Conservation (phyloP, 441 rosid genomes). For the Euphorbia celastroides region DNA sequence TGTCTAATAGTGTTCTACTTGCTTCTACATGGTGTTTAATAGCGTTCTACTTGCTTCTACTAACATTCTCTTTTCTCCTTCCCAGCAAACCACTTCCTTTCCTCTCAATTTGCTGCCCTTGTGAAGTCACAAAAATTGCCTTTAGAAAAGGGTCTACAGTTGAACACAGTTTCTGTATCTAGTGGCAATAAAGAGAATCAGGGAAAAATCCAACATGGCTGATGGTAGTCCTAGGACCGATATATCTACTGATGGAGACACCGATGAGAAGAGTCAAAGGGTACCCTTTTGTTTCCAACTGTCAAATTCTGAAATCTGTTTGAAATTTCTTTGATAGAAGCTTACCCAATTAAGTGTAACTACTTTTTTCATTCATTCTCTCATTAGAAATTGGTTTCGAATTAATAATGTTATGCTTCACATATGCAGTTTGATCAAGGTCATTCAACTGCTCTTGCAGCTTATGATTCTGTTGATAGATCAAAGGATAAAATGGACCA, state of each 20-base stretch:
- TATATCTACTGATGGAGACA: constrained; percentile 81
- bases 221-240: constrained; percentile 91
- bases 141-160: constrained; percentile 30
- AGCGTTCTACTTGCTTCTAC: constrained; percentile 5
- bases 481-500: constrained; percentile 88
- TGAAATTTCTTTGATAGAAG: background rate
- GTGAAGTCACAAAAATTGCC: constrained; percentile 29
- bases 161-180: constrained; percentile 29
- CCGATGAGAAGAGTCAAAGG: constrained; percentile 74
- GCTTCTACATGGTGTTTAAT: constrained; percentile 5
- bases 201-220: constrained; percentile 60
- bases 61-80: background rate
- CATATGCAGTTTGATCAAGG: constrained; percentile 65
- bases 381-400: constrained; percentile 3
- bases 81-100: constrained; percentile 20
- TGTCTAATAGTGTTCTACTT: too few relatives aligned
- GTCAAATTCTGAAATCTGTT: constrained; percentile 3
- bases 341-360: too few relatives aligned
- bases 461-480: constrained; percentile 89
- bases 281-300: constrained; percentile 31
- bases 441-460: constrained; percentile 35
- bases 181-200: constrained; percentile 34
- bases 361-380: background rate
- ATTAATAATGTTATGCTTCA: constrained; percentile 17
- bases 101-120: constrained; percentile 22